These are phyloP conservation scores for Fraxinus anomala DNA, from an alignment of 257 asterid genomes.

Conservation along the genomic window DNA sequence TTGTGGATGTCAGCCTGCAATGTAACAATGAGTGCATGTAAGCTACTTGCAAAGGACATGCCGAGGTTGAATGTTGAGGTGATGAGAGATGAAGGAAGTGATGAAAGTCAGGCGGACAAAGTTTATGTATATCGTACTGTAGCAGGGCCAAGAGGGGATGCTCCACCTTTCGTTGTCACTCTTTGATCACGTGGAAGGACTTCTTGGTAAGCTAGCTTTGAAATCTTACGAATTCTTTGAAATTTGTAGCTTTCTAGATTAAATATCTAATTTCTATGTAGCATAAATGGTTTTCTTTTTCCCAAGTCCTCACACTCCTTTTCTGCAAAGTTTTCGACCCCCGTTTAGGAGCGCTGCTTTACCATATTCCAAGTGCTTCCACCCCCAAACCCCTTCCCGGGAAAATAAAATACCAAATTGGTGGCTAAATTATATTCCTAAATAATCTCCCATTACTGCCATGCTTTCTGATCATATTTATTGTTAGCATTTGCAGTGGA, in stretches of 20 bases:
- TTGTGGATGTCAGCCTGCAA: conserved; percentile 42
- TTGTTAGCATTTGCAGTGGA: background rate
- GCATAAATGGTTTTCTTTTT: background rate
- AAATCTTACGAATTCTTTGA: background rate
- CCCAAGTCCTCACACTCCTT: background rate
- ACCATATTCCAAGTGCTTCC: background rate
- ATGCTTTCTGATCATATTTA: background rate
- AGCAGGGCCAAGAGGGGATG: conserved; percentile 46
- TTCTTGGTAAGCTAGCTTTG: conserved; percentile 16
- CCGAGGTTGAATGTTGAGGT: conserved; percentile 45
- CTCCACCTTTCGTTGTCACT: conserved; percentile 40
- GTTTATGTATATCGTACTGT: conserved; percentile 46
- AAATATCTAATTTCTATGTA: background rate
- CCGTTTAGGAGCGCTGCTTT: background rate
- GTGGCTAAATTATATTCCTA: background rate
- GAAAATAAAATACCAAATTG: background rate
- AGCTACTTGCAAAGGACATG: conserved; percentile 30
- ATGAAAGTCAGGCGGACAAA: conserved; percentile 37
- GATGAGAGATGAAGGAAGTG: conserved; percentile 33
- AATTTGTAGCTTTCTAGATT: background rate
- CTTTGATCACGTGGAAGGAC: conserved; percentile 17
- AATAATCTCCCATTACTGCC: background rate
- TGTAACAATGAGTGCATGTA: conserved; percentile 36
- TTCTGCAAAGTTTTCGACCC: background rate
- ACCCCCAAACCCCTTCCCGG: background rate